Evolutionary conservation across 108 stramenopile genomes (phyloP).

Genomic region (Mediolabrus comicus): DNA sequence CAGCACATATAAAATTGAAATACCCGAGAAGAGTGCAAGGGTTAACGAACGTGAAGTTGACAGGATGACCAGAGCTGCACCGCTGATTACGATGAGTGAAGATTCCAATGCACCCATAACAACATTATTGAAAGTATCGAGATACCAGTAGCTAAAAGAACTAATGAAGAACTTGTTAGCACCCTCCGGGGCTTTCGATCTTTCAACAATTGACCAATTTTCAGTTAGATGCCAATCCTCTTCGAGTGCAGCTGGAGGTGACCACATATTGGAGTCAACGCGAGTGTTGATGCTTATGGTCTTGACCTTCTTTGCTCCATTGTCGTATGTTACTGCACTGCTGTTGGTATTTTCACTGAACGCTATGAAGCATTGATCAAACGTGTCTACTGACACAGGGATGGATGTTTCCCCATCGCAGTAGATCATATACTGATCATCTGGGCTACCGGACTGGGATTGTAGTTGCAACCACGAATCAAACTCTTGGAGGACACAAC

Average conservation of each 20-base stretch:
- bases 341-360: conserved; percentile 30
- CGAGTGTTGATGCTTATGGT: conserved; percentile 18
- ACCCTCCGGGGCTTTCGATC: conserved; percentile 21
- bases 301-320: conserved; percentile 22
- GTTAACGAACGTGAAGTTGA: conserved; percentile 45
- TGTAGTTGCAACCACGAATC: conserved; percentile 42
- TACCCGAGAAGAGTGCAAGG: conserved; percentile 39
- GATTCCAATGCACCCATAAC: conserved; percentile 9
- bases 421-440: conserved; percentile 19
- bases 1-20: conserved; percentile 53
- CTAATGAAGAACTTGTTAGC: conserved; percentile 28
- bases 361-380: conserved; percentile 45
- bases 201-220: conserved; percentile 34
- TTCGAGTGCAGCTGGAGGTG: conserved; percentile 37
- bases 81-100: conserved; percentile 24
- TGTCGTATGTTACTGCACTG: conserved; percentile 4
- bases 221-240: conserved; percentile 47
- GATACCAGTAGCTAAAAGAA: conserved; percentile 51
- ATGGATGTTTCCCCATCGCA: conserved; percentile 37
- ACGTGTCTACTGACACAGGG: conserved; percentile 31
- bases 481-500: conserved; percentile 47
- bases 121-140: conserved; percentile 53
- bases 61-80: conserved; percentile 47
- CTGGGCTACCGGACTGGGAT: background rate
- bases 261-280: background rate